These are phyloP conservation scores for Cladophialophora immunda DNA, from an alignment of 2,329 filamentous ascomycete species.

Conservation along the genomic window DNA sequence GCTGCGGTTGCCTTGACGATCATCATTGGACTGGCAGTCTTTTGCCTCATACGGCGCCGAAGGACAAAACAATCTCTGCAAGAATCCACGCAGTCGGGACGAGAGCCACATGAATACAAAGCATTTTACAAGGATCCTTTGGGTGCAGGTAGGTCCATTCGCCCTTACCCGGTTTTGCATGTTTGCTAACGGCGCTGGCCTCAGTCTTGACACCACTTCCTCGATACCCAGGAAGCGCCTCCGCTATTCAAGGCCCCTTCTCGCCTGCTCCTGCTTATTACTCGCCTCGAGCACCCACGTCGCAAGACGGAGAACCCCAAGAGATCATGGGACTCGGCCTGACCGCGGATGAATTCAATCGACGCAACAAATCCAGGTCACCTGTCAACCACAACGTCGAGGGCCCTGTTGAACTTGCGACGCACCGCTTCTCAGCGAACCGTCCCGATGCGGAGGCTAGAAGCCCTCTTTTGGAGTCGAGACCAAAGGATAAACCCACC, in stretches of 20 bases:
- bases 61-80: conserved; percentile 10
- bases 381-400: conserved; percentile 11
- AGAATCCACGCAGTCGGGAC: background rate
- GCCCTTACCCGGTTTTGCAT: too few relatives aligned
- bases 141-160: background rate
- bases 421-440: conserved; percentile 26
- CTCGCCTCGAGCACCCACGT: conserved; percentile 7
- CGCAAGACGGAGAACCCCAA: conserved; percentile 27
- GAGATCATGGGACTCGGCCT: conserved; percentile 35
- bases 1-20: conserved; percentile 19
- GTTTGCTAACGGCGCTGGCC: background rate
- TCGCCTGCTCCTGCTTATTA: conserved; percentile 29
- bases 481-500: conserved; percentile 10
- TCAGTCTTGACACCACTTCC: conserved; percentile 25
- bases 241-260: conserved; percentile 12
- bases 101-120: conserved; percentile 17
- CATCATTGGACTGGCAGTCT: conserved; percentile 17
- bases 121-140: conserved; percentile 17
- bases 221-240: conserved; percentile 14
- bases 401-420: conserved; percentile 31
- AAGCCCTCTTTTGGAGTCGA: conserved; percentile 19
- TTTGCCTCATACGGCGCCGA: conserved; percentile 22
- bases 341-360: conserved; percentile 29
- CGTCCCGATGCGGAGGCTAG: conserved; percentile 17
- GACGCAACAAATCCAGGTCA: conserved; percentile 26